Evolutionary conservation across 139 green algal species (phyloP).

Genomic region (Asterochloris sp.): DNA sequence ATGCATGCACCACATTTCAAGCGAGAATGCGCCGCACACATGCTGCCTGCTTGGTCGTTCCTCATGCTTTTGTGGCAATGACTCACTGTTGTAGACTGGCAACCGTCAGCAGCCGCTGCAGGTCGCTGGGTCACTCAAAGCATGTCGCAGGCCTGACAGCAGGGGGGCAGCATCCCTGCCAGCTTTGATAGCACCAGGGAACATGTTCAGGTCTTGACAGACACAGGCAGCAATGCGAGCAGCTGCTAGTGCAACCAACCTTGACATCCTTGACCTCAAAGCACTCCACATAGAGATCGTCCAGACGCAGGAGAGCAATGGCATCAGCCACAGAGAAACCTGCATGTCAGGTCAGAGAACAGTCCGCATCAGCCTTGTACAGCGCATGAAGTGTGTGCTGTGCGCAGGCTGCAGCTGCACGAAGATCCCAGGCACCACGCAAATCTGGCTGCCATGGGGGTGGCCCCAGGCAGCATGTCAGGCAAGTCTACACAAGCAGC

Average conservation of each 20-base stretch:
- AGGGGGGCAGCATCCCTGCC: background rate
- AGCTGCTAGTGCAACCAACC: constrained; percentile 29
- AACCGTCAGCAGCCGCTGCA: too few relatives aligned
- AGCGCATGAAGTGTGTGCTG: too few relatives aligned
- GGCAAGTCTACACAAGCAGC: too few relatives aligned
- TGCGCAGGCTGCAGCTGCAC: too few relatives aligned
- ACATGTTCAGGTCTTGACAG: background rate
- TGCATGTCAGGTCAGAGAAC: constrained; percentile 15
- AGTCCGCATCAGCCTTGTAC: too few relatives aligned
- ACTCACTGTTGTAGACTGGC: too few relatives aligned
- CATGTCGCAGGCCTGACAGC: background rate
- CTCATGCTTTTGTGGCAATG: too few relatives aligned
- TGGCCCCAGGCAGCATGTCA: too few relatives aligned
- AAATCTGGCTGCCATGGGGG: too few relatives aligned
- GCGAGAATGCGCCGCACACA: background rate
- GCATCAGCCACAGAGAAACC: constrained; percentile 90
- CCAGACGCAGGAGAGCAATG: constrained; percentile 93
- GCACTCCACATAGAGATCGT: constrained; percentile 97
- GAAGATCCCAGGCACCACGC: too few relatives aligned
- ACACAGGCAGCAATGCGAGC: background rate
- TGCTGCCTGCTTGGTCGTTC: background rate
- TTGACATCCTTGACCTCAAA: constrained; percentile 99
- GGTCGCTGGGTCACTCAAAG: too few relatives aligned
- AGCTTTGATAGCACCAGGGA: background rate
- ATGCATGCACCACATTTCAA: too few relatives aligned